Evolutionary conservation across 495 filamentous ascomycete species (phyloP).

Genomic region (Hypomontagnella monticulosa): DNA sequence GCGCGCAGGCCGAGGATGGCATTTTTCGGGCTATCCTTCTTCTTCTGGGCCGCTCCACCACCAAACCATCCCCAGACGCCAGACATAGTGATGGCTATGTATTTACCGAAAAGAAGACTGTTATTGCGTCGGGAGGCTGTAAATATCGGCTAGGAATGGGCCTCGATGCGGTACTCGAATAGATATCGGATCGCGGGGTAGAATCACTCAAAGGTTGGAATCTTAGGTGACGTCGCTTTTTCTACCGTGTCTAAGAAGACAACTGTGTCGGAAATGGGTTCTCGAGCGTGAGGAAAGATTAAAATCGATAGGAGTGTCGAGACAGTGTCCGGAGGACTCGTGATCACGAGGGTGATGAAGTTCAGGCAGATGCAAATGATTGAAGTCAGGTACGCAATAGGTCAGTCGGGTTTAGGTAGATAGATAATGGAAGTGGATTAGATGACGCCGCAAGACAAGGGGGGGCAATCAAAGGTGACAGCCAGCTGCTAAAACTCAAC

Average conservation of each 20-base stretch:
- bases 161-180: slow-evolving; percentile 6
- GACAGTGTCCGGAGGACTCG: too few species aligned
- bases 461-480: background rate
- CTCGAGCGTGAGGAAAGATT: too few species aligned
- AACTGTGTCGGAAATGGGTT: background rate
- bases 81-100: slow-evolving; percentile 56
- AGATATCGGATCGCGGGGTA: slow-evolving; percentile 39
- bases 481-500: slow-evolving; percentile 12
- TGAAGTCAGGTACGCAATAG: background rate
- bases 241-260: slow-evolving; percentile 14
- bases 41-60: slow-evolving; percentile 79
- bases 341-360: background rate
- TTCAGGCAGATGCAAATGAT: background rate
- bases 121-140: slow-evolving; percentile 10
- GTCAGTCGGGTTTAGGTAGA: slow-evolving; percentile 4
- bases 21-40: slow-evolving; percentile 95
- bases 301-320: background rate
- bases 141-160: background rate
- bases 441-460: slow-evolving; percentile 33
- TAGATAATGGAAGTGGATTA: slow-evolving; percentile 5
- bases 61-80: slow-evolving; percentile 88
- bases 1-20: slow-evolving; percentile 88
- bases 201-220: slow-evolving; percentile 14
- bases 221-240: slow-evolving; percentile 34
- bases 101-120: slow-evolving; percentile 13